Conservation (phyloP, 2,329 filamentous ascomycete species). For the Neoscytalidium dimidiatum region DNA sequence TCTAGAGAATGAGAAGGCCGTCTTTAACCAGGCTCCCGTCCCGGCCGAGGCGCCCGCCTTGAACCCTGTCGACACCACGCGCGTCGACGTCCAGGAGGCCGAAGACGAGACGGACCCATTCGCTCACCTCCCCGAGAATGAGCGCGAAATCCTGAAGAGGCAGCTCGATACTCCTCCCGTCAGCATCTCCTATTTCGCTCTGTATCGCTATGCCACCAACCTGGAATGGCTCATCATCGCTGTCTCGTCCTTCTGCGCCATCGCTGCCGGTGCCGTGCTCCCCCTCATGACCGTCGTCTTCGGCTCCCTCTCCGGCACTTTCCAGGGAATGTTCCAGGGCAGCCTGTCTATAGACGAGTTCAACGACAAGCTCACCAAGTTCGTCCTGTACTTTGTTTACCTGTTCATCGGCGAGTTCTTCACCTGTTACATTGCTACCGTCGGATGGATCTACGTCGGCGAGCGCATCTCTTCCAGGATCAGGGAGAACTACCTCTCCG, state of each 20-base stretch:
- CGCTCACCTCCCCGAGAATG: conserved; percentile 63
- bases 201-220: conserved; percentile 71
- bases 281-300: conserved; percentile 68
- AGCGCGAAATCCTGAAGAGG: conserved; percentile 66
- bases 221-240: conserved; percentile 65
- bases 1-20: conserved; percentile 18
- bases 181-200: conserved; percentile 63
- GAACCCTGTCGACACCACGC: not conserved
- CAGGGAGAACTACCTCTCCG: conserved; percentile 64
- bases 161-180: conserved; percentile 68
- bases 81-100: conserved; percentile 31
- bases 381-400: conserved; percentile 30
- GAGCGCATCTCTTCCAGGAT: conserved; percentile 42
- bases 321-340: conserved; percentile 22
- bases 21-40: not conserved
- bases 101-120: conserved; percentile 55
- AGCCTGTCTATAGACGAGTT: conserved; percentile 25
- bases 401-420: conserved; percentile 26
- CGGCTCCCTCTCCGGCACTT: conserved; percentile 23
- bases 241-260: conserved; percentile 64
- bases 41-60: not conserved
- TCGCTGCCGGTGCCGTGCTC: conserved; percentile 72
- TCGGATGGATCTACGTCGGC: conserved; percentile 77
- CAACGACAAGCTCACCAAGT: conserved; percentile 17
- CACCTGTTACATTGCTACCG: conserved; percentile 62